Percentiles rank a stretch among this genome's conserved stretches.
Evolutionary conservation across 306 rosid species (phyloP).

Genomic region (Mimosa bimucronata): DNA sequence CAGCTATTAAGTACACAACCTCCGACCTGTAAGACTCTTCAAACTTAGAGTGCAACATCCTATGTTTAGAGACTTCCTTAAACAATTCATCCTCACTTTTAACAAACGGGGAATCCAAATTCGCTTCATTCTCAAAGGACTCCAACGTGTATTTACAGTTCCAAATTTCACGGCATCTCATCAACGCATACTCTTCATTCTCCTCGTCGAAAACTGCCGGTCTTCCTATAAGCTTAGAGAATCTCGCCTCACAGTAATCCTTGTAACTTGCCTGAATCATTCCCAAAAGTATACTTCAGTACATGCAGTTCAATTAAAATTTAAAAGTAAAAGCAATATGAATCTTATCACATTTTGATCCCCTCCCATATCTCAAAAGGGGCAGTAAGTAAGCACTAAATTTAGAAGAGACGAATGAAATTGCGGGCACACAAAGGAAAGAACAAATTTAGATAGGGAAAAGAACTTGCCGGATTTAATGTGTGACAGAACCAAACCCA

Average conservation of each 20-base stretch:
- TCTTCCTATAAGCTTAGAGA: slow-evolving; percentile 72
- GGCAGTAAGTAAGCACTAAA: background rate
- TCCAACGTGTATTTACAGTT: slow-evolving; percentile 60
- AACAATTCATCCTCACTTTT: slow-evolving; percentile 42
- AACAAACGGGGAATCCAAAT: slow-evolving; percentile 40
- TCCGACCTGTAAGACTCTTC: slow-evolving; percentile 74
- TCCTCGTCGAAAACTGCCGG: slow-evolving; percentile 73
- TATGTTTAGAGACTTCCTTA: slow-evolving; percentile 53
- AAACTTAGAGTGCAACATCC: slow-evolving; percentile 54
- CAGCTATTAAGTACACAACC: slow-evolving; percentile 68
- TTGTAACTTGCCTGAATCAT: slow-evolving; percentile 57
- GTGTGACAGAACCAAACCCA: slow-evolving; percentile 99
- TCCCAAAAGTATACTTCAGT: background rate
- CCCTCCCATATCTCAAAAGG: background rate
- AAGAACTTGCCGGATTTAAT: slow-evolving; percentile 57
- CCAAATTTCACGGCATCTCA: slow-evolving; percentile 76
- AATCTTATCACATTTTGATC: background rate
- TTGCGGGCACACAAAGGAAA: background rate
- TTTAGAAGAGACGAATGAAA: background rate
- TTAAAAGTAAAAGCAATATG: background rate
- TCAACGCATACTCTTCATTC: slow-evolving; percentile 82
- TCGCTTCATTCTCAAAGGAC: slow-evolving; percentile 72
- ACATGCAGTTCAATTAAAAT: background rate
- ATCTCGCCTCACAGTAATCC: slow-evolving; percentile 71
- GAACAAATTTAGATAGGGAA: background rate